phyloP scores from a whole-genome alignment of 2,329 filamentous ascomycete species.

The Diaporthe australafricana region DNA sequence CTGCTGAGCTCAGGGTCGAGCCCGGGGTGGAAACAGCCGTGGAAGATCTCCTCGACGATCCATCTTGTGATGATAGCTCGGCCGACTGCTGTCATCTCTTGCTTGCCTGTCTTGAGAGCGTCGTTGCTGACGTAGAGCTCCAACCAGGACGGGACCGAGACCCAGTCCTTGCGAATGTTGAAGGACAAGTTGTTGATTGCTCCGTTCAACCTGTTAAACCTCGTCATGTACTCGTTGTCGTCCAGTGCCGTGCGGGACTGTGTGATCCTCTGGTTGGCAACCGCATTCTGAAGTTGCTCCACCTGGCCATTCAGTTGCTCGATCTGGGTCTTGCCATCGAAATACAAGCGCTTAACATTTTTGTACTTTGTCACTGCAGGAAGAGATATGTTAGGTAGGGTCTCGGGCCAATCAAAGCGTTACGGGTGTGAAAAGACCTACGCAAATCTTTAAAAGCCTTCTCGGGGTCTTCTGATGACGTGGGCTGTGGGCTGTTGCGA shows the following conservation, averaged over 20 bases:
- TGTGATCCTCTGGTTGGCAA: constrained; percentile 94
- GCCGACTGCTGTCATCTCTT: constrained; percentile 97
- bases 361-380: constrained; percentile 90
- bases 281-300: constrained; percentile 95
- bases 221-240: constrained; percentile 90
- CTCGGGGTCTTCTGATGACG: constrained; percentile 60
- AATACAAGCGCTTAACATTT: constrained; percentile 97
- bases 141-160: constrained; percentile 82
- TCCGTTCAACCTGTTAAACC: constrained; percentile 91
- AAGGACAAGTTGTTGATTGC: constrained; percentile 96
- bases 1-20: constrained; percentile 81
- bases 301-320: constrained; percentile 89
- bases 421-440: constrained; percentile 49
- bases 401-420: constrained; percentile 26
- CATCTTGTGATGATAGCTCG: constrained; percentile 89
- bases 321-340: constrained; percentile 93
- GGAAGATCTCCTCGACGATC: constrained; percentile 91
- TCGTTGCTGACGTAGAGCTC: constrained; percentile 84
- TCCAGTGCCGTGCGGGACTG: constrained; percentile 94
- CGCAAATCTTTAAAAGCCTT: constrained; percentile 69
- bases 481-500: constrained; percentile 69
- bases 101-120: constrained; percentile 86
- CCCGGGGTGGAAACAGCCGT: constrained; percentile 91
- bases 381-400: constrained; percentile 48
- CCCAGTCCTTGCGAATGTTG: constrained; percentile 96